These are phyloP conservation scores for Stemphylium vesicarium DNA, from an alignment of 2,329 filamentous ascomycete genomes.

Conservation along the genomic window DNA sequence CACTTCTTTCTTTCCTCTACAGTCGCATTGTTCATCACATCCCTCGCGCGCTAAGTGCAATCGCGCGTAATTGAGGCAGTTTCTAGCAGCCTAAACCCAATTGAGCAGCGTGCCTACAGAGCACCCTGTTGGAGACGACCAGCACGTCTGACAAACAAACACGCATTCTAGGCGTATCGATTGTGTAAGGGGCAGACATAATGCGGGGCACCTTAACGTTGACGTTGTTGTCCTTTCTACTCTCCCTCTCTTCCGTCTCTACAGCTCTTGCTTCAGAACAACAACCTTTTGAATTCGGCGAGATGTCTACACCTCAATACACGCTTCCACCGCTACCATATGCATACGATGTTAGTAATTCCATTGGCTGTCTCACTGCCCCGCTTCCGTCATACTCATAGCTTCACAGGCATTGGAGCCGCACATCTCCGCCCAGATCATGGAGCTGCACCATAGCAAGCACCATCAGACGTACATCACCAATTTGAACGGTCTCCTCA, in stretches of 20 bases:
- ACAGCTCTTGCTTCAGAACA: conserved; percentile 35
- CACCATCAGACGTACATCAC: conserved; percentile 81
- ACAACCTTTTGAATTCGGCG: conserved; percentile 44
- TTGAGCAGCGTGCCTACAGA: conserved; percentile 23
- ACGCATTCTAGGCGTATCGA: conserved; percentile 9
- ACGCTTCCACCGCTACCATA: conserved; percentile 71
- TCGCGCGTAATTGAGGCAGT: conserved; percentile 44
- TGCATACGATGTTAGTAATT: conserved; percentile 68
- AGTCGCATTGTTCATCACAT: too few relatives aligned
- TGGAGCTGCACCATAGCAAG: conserved; percentile 80
- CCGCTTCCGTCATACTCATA: conserved; percentile 12
- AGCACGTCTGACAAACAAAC: conserved; percentile 24
- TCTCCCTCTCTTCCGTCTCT: conserved; percentile 19
- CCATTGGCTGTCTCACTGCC: background rate
- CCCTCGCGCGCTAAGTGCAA: conserved; percentile 1
- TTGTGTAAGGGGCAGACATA: conserved; percentile 16
- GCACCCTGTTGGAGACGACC: conserved; percentile 41
- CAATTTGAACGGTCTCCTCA: conserved; percentile 73
- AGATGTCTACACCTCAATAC: conserved; percentile 56
- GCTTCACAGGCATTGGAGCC: conserved; percentile 69
- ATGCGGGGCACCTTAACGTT: conserved; percentile 33
- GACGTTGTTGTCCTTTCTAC: conserved; percentile 18
- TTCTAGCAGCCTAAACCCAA: conserved; percentile 21
- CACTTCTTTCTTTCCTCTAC: too few relatives aligned
- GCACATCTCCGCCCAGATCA: conserved; percentile 77